Conservation (phyloP, 495 filamentous ascomycete genomes). For the Lasiosphaeriaceae sp. region DNA sequence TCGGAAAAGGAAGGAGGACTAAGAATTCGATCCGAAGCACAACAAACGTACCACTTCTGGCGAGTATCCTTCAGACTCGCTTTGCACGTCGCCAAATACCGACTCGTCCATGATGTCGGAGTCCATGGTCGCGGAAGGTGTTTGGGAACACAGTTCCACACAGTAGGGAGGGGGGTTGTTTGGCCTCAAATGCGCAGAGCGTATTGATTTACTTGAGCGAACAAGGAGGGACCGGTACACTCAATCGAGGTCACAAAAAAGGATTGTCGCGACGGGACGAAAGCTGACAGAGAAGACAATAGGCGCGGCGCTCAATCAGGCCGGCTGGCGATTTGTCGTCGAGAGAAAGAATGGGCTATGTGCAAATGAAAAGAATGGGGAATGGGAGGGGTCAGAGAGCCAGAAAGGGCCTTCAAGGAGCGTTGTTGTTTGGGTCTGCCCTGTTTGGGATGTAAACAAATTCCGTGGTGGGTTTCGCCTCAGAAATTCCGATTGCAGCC, state of each 20-base stretch:
- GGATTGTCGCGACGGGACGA: background rate
- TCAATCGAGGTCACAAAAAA: background rate
- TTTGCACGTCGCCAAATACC: constrained; percentile 51
- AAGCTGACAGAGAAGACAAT: background rate
- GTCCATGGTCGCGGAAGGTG: constrained; percentile 34
- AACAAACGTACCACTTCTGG: constrained; percentile 41
- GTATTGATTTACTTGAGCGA: constrained; percentile 5
- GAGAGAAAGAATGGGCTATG: background rate
- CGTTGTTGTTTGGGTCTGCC: background rate
- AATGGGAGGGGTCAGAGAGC: background rate
- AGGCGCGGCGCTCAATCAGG: background rate
- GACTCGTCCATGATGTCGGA: constrained; percentile 48
- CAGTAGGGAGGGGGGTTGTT: background rate
- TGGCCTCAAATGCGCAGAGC: constrained; percentile 2
- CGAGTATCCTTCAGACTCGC: constrained; percentile 46
- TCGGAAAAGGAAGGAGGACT: constrained; percentile 1
- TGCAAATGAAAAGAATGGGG: background rate
- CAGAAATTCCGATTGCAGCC: background rate
- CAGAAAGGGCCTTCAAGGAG: background rate
- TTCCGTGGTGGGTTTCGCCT: background rate
- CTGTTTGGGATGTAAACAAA: background rate
- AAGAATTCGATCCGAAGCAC: constrained; percentile 12
- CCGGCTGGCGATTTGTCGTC: background rate
- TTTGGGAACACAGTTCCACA: constrained; percentile 16
- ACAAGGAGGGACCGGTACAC: background rate